These are phyloP conservation scores for Ambrosiella xylebori DNA, from an alignment of 2,329 filamentous ascomycete species.

Conservation along the genomic window DNA sequence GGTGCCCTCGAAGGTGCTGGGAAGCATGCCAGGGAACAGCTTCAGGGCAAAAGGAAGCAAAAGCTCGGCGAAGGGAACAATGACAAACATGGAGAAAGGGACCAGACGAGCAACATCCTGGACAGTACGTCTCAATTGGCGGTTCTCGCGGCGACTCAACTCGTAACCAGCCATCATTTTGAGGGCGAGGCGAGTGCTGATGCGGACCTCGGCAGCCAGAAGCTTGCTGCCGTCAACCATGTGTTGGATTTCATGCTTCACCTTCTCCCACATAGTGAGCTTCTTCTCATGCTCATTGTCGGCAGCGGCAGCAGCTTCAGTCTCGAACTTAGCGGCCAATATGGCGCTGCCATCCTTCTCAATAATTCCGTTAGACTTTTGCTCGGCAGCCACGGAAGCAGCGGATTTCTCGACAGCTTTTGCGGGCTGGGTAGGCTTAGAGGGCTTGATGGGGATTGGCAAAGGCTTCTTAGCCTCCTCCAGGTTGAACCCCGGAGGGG, in stretches of 20 bases:
- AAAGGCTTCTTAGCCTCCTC: slow-evolving; percentile 77
- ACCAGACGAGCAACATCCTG: slow-evolving; percentile 85
- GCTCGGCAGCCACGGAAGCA: slow-evolving; percentile 14
- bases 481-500: slow-evolving; percentile 82
- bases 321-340: slow-evolving; percentile 23
- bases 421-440: slow-evolving; percentile 13
- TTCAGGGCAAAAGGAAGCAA: slow-evolving; percentile 81
- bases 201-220: slow-evolving; percentile 77
- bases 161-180: slow-evolving; percentile 99
- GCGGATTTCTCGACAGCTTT: slow-evolving; percentile 20
- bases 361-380: slow-evolving; percentile 16
- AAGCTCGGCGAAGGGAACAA: slow-evolving; percentile 89
- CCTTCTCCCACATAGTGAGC: slow-evolving; percentile 72
- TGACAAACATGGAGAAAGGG: slow-evolving; percentile 91
- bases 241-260: slow-evolving; percentile 84
- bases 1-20: slow-evolving; percentile 89
- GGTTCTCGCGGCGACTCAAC: slow-evolving; percentile 78
- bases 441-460: slow-evolving; percentile 24
- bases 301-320: slow-evolving; percentile 30
- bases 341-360: slow-evolving; percentile 17
- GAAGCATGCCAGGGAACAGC: slow-evolving; percentile 91
- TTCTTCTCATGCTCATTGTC: slow-evolving; percentile 61
- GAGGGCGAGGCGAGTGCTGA: slow-evolving; percentile 75
- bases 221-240: slow-evolving; percentile 99
- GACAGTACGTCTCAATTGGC: slow-evolving; percentile 82